Base-by-base conservation (phyloP, 179 eudicot species). In the Corrigiola litoralis region DNA sequence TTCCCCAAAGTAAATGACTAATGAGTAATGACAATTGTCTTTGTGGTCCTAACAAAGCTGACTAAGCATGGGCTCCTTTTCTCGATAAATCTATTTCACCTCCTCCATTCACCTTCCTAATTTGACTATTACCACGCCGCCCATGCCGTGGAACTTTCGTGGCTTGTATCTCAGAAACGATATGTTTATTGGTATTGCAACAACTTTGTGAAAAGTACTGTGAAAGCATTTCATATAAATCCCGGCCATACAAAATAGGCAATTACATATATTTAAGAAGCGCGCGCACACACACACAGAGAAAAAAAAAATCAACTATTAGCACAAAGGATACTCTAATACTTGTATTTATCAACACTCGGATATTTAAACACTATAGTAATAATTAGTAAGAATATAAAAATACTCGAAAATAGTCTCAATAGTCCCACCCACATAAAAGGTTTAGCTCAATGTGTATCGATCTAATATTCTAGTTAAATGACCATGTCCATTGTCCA, bases 61-160 rank as follows among this genome's bases (percentile, higher is more conserved):
- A 68, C 66, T 68, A 62, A 38, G 72, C 65, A 17, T n/a, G 41
- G 72, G 52, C 42, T 59, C 66, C 66, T 59, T 37, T 59, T 4
- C 49, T 48, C 65, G 58, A 48, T 58, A 25, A 60, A 60, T 11
- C 20, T 31, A 1, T 49, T 67, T 45, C 17, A 21, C 21, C 18
- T 2, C n/a, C 6, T 63, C 33, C 3, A 54, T 51, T 6, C 36
- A 5, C 6, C 18, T 31, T 32, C 18, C 47, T 8, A 23, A 14
- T 4, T 65, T 65, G 36, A 38, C 69, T 12, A 52, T 40, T 40
- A 12, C 4, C 13, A 25, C 37, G 6, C 56, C 63, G 38, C 27
- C 49, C 14, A 46, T 34, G 32, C 48, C 8, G 17, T 44, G 8
- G 10, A 20, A 55, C 44, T 56, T 23, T 31, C 23, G 49, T 53